Evolutionary conservation across 2,329 filamentous ascomycete species (phyloP), one percentile per base, ranked within the genome.

Genomic region (Thyridium curvatum): DNA sequence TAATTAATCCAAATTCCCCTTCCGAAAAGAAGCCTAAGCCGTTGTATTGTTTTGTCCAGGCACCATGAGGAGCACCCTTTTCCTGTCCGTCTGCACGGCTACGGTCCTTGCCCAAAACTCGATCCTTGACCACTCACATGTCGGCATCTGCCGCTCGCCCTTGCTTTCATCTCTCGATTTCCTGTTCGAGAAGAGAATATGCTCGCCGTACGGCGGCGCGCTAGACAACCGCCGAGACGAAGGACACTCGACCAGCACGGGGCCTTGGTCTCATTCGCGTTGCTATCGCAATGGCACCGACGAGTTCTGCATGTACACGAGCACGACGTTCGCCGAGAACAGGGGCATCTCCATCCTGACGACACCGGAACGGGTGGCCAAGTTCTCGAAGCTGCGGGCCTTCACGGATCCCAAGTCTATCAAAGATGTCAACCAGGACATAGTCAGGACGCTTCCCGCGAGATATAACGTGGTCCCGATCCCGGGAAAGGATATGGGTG

Each of bases 291-390:
- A 52, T 39, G 36, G 35, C 26, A 46, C 43, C 2, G 39, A 50
- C 9, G 30, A 40, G 4, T 56, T 54, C 46, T 68, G 63, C 48
- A 54, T 62, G 41, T 68, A 58, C 46, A 46, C 58, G 13, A 55
- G 55, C 41, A 37, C 46, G 4, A 41, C 41, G 12, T 65, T 66
- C 39, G 64, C 60, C 30, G 45, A 50, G 13, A 55, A 54, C 21
- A 50, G 61, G 12, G 65, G 65, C 37, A 58, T 66, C 35, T 58
- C 61, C 16, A 46, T 68, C 37, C 36, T 69, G 26, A 67, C 61
- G 33, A 57, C 55, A 8, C 42, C 54, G 1, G 44, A 48, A 12
- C 55, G 62, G 35, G 61, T 60, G 3, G 44, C 36, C n/a, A 47
- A 47, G 26, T 32, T 58, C 35, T 52, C 52, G 18, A 45, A 46